Base-by-base conservation (phyloP, 2,329 filamentous ascomycete genomes). In the Biscogniauxia mediterranea region DNA sequence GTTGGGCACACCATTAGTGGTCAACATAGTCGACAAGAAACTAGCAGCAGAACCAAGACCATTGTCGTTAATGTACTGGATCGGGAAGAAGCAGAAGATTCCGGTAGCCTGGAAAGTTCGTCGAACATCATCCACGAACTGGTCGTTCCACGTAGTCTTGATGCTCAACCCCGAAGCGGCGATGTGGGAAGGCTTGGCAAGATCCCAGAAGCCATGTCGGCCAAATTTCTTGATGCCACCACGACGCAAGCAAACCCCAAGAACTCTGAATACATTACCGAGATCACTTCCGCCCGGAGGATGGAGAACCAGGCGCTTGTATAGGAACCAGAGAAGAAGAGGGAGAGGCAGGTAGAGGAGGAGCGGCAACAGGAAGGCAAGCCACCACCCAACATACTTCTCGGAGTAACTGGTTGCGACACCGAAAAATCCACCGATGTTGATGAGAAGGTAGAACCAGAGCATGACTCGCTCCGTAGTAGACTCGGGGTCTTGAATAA, bases 401-500 rank as follows among this genome's bases (percentile, higher is more conserved):
- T 83, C 83, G 1, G 80, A 76, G 67, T 83, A 84, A 0, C 80
- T 77, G 26, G 82, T 85, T 13, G 79, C 79, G 20, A 83, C 80
- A 55, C 79, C 78, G 69, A 81, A 79, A 67, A 83, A 81, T 59
- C 79, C 79, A 42, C 83, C 83, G 53, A 85, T 73, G 67, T 85
- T 85, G 73, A 83, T 83, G 67, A 84, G 74, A 28, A 83, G 74
- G 66, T 85, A 84, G 69, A 84, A 85, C 76, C 87, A 89, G 63
- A 89, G 80, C 78, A 89, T 91, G 63, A 90, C 87, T 21, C 88
- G 81, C 54, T 85, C 82, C 1, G 87, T 78, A 3, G 87, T 90
- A 21, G 85, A 81, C 64, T 86, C 85, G 0, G 87, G 88, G 64
- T 90, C 88, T n/a, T 88, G 80, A 55, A 91, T 88, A 28, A 90